phyloP scores from a whole-genome alignment of 2,329 filamentous ascomycete species.

The Botryosphaeria dothidea region DNA sequence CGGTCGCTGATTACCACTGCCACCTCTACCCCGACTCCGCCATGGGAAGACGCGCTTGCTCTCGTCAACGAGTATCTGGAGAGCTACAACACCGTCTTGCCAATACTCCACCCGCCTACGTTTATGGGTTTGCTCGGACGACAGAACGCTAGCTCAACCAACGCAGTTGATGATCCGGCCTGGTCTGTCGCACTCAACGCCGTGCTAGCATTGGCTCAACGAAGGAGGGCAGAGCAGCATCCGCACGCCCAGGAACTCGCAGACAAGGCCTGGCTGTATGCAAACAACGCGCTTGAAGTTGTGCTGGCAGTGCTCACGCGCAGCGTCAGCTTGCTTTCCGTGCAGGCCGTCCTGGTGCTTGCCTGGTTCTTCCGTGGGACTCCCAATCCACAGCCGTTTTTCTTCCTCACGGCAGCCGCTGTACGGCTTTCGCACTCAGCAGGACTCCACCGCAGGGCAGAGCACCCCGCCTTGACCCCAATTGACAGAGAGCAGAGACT shows the following conservation, averaged over 20 bases:
- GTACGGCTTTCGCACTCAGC: neutral
- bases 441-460: neutral
- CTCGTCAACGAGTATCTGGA: constrained; percentile 1
- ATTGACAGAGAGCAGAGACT: neutral
- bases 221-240: neutral
- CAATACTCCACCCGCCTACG: neutral
- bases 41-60: neutral
- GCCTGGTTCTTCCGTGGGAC: constrained; percentile 12
- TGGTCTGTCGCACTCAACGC: constrained; percentile 1
- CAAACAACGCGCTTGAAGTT: constrained; percentile 1
- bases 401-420: constrained; percentile 8
- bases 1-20: neutral
- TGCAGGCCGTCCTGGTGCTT: neutral
- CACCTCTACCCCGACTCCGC: neutral
- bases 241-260: neutral
- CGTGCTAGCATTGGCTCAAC: neutral
- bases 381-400: neutral
- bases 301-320: neutral
- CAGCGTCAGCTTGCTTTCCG: constrained; percentile 3
- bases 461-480: neutral
- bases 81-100: neutral
- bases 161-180: neutral
- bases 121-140: constrained; percentile 6
- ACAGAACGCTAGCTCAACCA: neutral
- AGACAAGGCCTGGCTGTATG: neutral